phyloP scores from a whole-genome alignment of 2,329 filamentous ascomycete genomes.

The Ceratocystiopsis sp. region DNA sequence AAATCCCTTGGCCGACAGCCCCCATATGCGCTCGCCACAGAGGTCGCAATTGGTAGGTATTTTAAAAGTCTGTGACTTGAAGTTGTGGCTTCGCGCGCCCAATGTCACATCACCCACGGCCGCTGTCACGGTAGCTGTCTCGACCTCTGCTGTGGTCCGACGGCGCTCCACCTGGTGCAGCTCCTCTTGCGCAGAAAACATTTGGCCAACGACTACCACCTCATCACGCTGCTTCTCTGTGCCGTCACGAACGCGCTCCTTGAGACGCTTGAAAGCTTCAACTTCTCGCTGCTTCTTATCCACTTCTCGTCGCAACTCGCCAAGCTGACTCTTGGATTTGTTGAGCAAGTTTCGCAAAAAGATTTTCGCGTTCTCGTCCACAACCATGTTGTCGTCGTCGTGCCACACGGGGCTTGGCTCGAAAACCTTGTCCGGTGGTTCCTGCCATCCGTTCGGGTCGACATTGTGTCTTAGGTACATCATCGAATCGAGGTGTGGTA shows the following conservation, averaged over 20 bases:
- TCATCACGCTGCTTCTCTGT: conserved; percentile 71
- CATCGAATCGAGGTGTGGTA: conserved; percentile 79
- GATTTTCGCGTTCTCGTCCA: conserved; percentile 73
- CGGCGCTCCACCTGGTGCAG: conserved; percentile 73
- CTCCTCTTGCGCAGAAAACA: conserved; percentile 71
- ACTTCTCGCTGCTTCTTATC: conserved; percentile 79
- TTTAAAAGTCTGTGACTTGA: conserved; percentile 98
- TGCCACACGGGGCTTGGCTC: conserved; percentile 96
- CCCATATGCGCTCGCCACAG: conserved; percentile 94
- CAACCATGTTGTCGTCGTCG: conserved; percentile 73
- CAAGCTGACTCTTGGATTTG: conserved; percentile 75
- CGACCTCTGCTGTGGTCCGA: conserved; percentile 76
- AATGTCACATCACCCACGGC: conserved; percentile 84
- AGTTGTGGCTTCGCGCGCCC: conserved; percentile 88
- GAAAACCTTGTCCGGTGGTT: conserved; percentile 70
- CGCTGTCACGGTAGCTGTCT: conserved; percentile 81
- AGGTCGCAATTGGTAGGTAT: conserved; percentile 97
- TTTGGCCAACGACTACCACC: conserved; percentile 63
- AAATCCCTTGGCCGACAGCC: conserved; percentile 87
- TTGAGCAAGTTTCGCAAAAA: conserved; percentile 82
- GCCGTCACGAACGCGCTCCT: conserved; percentile 63
- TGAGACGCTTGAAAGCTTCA: conserved; percentile 54
- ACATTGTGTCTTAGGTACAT: conserved; percentile 97
- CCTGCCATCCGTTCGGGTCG: conserved; percentile 47
- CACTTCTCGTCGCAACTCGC: conserved; percentile 63